Base-by-base conservation (phyloP, 305 asterid genomes). In the Fraxinus floribunda region DNA sequence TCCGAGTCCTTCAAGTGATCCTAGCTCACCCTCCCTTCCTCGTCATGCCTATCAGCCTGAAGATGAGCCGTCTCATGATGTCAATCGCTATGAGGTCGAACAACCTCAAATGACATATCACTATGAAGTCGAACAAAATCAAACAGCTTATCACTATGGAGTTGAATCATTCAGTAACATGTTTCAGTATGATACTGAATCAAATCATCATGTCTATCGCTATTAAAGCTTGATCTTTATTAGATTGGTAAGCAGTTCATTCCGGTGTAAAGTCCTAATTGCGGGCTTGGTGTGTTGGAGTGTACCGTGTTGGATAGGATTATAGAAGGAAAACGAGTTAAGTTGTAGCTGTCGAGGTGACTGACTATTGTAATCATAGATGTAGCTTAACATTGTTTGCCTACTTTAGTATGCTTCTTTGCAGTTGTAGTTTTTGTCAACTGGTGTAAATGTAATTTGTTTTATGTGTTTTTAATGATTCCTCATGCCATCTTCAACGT, bases 1-100 rank as follows among this genome's bases (percentile, higher is more conserved):
- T 29, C 87, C 83, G 6, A 85, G 90, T 75, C 86, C 88, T 20
- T 71, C 89, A 44, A 90, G 93, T 7, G 90, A 87, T 83, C 87
- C 78, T 29, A 83, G 26, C 81, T 88, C 98, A 76, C 87, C 93
- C 7, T 89, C 95, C 18, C 92, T 93, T 77, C 75, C 83, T 34
- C 87, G 41, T 41, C 75, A 81, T 5, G 78, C 81, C 39, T 75
- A 85, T 49, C 80, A 80, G 30, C 85, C 76, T 0, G 87, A 87
- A 77, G 87, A 87, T 0, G 90, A 89, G 87, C 88, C 89, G n/a
- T 24, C 88, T 26, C 80, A 85, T 8, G 77, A 81, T 1, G 80
- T 82, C 76, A 88, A 94, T 74, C 90, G 84, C 52, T 80, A 87
- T 34, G 92, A 89, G 74, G 41, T 80, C 72, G 93, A 88, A 60